These are phyloP conservation scores for Populus pruinosa DNA, from an alignment of 345 rosid species.

Conservation along the genomic window DNA sequence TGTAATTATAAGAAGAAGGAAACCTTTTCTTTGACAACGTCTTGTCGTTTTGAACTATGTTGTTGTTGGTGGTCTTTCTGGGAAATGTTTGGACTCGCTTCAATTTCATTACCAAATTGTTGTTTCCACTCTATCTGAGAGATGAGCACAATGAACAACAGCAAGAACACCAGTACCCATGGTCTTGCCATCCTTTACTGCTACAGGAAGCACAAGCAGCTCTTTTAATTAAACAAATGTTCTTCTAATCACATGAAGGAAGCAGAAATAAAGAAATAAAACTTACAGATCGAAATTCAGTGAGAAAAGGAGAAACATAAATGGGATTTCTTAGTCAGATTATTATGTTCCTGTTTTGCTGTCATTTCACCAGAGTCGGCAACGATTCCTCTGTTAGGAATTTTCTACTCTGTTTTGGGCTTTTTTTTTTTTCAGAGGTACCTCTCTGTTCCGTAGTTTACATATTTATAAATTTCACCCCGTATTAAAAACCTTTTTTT, in stretches of 20 bases:
- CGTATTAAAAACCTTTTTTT: no score
- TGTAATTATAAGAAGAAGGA: neutral
- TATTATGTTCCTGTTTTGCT: neutral
- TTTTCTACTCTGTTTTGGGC: neutral
- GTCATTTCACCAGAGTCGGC: neutral
- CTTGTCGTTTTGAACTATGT: constrained; percentile 39
- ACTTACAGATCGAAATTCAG: constrained; percentile 5
- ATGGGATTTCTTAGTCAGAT: neutral
- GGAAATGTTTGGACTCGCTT: constrained; percentile 32
- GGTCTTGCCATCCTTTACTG: constrained; percentile 59
- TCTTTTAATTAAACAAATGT: neutral
- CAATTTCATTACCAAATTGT: constrained; percentile 57
- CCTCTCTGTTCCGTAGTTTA: no score
- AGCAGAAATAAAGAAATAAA: neutral
- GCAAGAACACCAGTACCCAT: constrained; percentile 59
- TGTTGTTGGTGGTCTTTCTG: constrained; percentile 39
- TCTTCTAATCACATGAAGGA: neutral
- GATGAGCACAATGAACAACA: constrained; percentile 56
- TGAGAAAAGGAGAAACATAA: neutral
- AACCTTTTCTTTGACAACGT: constrained; percentile 68
- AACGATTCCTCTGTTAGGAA: neutral
- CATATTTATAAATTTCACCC: neutral
- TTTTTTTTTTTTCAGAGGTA: no score
- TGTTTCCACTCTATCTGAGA: constrained; percentile 81
- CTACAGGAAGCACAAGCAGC: neutral